A percentile compares a stretch with the other conserved stretches of the same genome.
Conservation (phyloP, 495 filamentous ascomycete genomes). For the Bryoglossum gracile region DNA sequence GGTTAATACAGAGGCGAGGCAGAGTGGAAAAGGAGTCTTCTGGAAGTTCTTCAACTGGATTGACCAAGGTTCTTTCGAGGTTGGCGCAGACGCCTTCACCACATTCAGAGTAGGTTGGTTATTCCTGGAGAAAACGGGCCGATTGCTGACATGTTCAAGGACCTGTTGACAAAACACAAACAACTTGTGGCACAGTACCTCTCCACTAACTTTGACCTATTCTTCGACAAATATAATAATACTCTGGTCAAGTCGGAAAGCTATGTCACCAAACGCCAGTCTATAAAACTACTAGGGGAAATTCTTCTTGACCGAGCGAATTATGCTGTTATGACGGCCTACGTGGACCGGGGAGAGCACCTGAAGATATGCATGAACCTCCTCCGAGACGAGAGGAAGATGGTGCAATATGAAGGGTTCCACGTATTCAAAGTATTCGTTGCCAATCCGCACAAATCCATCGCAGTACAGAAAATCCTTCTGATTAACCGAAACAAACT, state of each 20-base stretch:
- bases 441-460: conserved; percentile 91
- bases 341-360: conserved; percentile 91
- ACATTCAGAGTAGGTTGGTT: conserved; percentile 72
- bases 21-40: conserved; percentile 75
- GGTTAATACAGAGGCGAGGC: conserved; percentile 57
- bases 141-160: conserved; percentile 71
- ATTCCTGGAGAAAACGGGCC: conserved; percentile 37
- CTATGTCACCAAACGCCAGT: conserved; percentile 98
- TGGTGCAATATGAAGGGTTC: conserved; percentile 99
- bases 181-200: conserved; percentile 79
- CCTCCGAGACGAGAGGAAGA: conserved; percentile 86
- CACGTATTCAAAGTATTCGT: conserved; percentile 99
- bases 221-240: conserved; percentile 85
- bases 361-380: conserved; percentile 98
- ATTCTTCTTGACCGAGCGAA: conserved; percentile 91
- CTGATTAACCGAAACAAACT: conserved; percentile 92
- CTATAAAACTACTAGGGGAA: conserved; percentile 93
- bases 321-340: conserved; percentile 95
- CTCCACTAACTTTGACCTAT: conserved; percentile 76
- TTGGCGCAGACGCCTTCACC: conserved; percentile 93
- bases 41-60: conserved; percentile 99
- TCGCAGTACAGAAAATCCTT: conserved; percentile 87
- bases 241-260: conserved; percentile 84
- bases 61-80: conserved; percentile 88
- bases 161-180: conserved; percentile 92